Conservation (phyloP, 495 filamentous ascomycete species). For the Zalerion maritima region DNA sequence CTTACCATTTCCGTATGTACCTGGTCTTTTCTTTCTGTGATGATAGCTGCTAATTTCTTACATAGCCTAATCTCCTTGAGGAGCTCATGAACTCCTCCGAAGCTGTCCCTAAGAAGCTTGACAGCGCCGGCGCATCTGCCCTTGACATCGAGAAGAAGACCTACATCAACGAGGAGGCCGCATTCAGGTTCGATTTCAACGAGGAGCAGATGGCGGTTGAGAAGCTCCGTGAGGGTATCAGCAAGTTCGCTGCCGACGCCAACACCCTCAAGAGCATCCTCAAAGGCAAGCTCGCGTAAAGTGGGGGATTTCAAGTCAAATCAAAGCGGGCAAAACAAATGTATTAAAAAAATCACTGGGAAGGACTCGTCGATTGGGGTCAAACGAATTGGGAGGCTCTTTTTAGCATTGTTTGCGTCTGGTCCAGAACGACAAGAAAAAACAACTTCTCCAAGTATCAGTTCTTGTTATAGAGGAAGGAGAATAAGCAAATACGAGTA, state of each 20-base stretch:
- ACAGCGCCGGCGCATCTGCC: slow-evolving; percentile 43
- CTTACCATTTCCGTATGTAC: slow-evolving; percentile 81
- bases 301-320: too few species aligned
- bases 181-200: slow-evolving; percentile 98
- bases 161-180: slow-evolving; percentile 79
- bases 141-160: slow-evolving; percentile 74
- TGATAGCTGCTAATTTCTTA: slow-evolving; percentile 7
- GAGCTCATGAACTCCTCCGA: slow-evolving; percentile 71
- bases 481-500: too few species aligned
- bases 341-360: too few species aligned
- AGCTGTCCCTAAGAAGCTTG: slow-evolving; percentile 84
- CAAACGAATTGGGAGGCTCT: too few species aligned
- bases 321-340: too few species aligned
- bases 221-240: slow-evolving; percentile 98
- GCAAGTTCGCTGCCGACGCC: slow-evolving; percentile 95
- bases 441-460: too few species aligned
- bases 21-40: slow-evolving; percentile 1
- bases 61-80: slow-evolving; percentile 80
- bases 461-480: too few species aligned
- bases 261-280: slow-evolving; percentile 86
- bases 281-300: slow-evolving; percentile 75
- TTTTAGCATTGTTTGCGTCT: too few species aligned
- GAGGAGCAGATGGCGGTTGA: slow-evolving; percentile 97
- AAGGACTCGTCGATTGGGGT: too few species aligned
- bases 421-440: too few species aligned